phyloP scores from a whole-genome alignment of 2,329 filamentous ascomycete genomes.

The Coniochaeta pulveracea region DNA sequence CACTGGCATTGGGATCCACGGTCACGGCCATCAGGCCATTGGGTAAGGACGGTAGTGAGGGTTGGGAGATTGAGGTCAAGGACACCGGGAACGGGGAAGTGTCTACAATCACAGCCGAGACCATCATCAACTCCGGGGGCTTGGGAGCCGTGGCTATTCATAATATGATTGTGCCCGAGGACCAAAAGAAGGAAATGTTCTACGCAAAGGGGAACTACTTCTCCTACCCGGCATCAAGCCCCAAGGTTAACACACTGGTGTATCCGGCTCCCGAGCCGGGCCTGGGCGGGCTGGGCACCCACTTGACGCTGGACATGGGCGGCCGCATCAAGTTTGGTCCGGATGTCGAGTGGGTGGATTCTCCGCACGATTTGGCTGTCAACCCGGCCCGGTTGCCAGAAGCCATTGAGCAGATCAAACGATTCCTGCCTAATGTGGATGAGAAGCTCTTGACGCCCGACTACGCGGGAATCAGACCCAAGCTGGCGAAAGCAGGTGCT shows the following conservation, averaged over 20 bases:
- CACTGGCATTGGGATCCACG: conserved; percentile 55
- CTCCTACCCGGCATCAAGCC: conserved; percentile 58
- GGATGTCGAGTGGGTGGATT: conserved; percentile 85
- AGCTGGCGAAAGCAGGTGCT: conserved; percentile 51
- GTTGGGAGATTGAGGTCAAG: conserved; percentile 56
- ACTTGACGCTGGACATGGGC: conserved; percentile 80
- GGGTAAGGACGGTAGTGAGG: conserved; percentile 22
- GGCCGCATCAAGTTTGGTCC: conserved; percentile 86
- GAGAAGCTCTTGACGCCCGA: conserved; percentile 57
- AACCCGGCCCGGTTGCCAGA: conserved; percentile 49
- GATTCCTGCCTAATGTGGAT: conserved; percentile 69
- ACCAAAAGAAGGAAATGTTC: conserved; percentile 48
- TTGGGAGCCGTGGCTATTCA: conserved; percentile 64
- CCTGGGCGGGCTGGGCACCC: conserved; percentile 77
- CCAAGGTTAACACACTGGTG: conserved; percentile 59
- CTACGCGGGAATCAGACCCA: conserved; percentile 87
- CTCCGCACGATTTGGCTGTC: conserved; percentile 57
- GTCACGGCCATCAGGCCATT: conserved; percentile 51
- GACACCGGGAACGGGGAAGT: conserved; percentile 33
- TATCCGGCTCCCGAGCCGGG: conserved; percentile 83
- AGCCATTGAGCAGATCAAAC: conserved; percentile 63
- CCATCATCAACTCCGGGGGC: conserved; percentile 76
- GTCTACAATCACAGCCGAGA: conserved; percentile 58
- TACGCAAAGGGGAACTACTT: conserved; percentile 97
- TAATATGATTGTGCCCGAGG: conserved; percentile 64